Conservation (phyloP, 1,284 basidiomycete genomes). For the Sporisorium sorghi region DNA sequence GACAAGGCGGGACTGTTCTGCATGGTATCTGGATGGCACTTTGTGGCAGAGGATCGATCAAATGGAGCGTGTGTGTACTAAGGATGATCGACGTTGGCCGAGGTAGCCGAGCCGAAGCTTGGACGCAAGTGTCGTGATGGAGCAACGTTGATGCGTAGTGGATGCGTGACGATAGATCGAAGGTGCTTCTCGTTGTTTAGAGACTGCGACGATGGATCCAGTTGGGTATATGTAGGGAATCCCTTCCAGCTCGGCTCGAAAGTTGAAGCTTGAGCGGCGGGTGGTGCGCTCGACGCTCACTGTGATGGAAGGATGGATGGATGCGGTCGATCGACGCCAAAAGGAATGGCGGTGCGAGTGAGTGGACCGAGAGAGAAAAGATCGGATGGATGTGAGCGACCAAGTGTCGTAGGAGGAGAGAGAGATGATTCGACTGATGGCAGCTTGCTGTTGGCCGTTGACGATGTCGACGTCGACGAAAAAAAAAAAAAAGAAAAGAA, state of each 20-base stretch:
- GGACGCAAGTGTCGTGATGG: background rate
- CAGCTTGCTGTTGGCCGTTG: background rate
- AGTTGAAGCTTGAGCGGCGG: background rate
- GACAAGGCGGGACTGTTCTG: conserved; percentile 44
- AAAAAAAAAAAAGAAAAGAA: background rate
- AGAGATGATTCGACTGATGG: background rate
- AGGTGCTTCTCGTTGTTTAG: background rate
- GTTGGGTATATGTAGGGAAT: background rate
- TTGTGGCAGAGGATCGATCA: background rate
- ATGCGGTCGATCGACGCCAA: background rate
- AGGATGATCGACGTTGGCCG: background rate
- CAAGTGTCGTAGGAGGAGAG: background rate
- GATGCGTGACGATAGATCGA: background rate
- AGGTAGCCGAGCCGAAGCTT: background rate
- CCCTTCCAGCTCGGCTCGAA: too few relatives aligned
- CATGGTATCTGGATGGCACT: conserved; percentile 14
- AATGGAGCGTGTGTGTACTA: background rate
- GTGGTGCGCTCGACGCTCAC: too few relatives aligned
- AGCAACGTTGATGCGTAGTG: background rate
- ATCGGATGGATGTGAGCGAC: background rate
- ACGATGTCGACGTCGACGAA: background rate
- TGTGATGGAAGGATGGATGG: too few relatives aligned
- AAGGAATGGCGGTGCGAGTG: background rate
- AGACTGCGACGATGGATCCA: background rate
- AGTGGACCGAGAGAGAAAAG: background rate